These are phyloP conservation scores for Solanum gracilifrons DNA, from an alignment of 257 asterid species.

Conservation along the genomic window DNA sequence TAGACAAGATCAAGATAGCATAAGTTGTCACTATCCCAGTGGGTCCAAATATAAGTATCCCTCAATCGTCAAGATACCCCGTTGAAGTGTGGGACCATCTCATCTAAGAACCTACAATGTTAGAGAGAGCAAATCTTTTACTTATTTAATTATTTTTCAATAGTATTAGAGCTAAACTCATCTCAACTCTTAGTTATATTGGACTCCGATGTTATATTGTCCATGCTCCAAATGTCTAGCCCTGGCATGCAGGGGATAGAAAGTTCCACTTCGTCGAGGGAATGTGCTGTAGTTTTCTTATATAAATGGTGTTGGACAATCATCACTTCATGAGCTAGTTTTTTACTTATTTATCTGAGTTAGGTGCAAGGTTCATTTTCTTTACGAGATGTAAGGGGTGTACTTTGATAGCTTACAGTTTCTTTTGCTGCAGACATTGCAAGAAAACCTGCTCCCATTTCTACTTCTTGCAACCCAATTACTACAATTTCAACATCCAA, in stretches of 20 bases:
- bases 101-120: background rate
- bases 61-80: background rate
- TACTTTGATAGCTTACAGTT: slow-evolving; percentile 45
- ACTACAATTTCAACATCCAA: slow-evolving; percentile 76
- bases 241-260: background rate
- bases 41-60: background rate
- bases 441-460: slow-evolving; percentile 99
- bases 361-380: background rate
- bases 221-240: background rate
- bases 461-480: slow-evolving; percentile 96
- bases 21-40: background rate
- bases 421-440: slow-evolving; percentile 99
- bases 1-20: background rate
- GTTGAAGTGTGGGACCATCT: background rate
- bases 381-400: background rate
- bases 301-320: background rate
- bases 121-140: background rate
- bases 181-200: background rate
- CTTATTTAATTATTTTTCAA: background rate
- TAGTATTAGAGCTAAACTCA: background rate
- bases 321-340: background rate
- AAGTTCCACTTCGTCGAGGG: background rate
- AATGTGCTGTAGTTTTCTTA: background rate
- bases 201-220: background rate
- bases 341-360: background rate